Base-by-base conservation (phyloP, 2,329 filamentous ascomycete species). In the Pestalotiopsis fici region DNA sequence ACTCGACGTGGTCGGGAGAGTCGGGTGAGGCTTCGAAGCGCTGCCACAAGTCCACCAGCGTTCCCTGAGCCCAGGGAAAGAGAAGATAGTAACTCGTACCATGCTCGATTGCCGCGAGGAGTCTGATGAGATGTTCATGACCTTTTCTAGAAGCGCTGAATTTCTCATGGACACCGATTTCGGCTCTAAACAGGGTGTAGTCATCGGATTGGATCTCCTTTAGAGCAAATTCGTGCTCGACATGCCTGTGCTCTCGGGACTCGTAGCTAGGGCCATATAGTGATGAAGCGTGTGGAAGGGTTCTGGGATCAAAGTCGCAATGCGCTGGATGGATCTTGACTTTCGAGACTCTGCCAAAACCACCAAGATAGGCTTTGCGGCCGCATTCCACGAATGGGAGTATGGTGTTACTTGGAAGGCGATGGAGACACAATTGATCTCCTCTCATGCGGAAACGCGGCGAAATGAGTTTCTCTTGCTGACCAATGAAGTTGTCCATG, bases 1-100 rank as follows among this genome's bases (percentile, higher is more conserved):
- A 71, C 59, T 31, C 43, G 9, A n/a, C 2, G 27, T 25, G 31
- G 59, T 35, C 4, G 54, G 18, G 12, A 47, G 47, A 3, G 18
- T n/a, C 2, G 15, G 35, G 11, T 59, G 64, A 3, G 31, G 31
- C 55, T 65, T 59, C 12, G 27, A n/a, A 18, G 27, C 59, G 25
- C 59, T 67, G 4, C 70, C 70, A 71, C n/a, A 70, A 39, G 50
- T 71, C 68, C 4, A 59, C 23, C 1, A 71, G 62, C 13, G 69
- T 71, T 2, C 67, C 67, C 1, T 56, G 12, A 15, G 70, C 70
- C 47, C 67, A 61, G 13, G 68, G 69, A 56, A 71, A 71, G 12
- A 71, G 27, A 31, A 71, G 54, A 43, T 69, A 69, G 47, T 69
- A 70, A 5, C 65, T 59, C 2, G 61, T 50, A 2, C 47, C 63